These are phyloP conservation scores for Neurospora sp. DNA, from an alignment of 495 filamentous ascomycete genomes.

Conservation along the genomic window DNA sequence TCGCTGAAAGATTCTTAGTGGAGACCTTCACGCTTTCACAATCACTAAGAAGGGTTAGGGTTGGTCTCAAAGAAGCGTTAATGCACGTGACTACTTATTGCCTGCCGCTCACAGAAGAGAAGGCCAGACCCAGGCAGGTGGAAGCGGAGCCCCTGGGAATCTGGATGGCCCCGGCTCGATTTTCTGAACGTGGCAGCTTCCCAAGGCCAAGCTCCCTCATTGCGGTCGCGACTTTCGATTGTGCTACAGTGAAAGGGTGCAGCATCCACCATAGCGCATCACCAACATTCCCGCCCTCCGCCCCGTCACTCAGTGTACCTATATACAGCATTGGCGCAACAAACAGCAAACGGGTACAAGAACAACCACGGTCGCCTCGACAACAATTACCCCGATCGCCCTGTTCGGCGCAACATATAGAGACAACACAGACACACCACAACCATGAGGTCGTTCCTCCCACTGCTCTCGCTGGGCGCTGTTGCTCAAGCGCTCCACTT, in stretches of 20 bases:
- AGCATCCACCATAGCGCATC: neutral
- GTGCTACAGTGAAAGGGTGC: neutral
- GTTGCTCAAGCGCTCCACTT: constrained; percentile 79
- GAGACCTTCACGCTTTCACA: neutral
- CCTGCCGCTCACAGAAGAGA: neutral
- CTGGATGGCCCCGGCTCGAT: constrained; percentile 5
- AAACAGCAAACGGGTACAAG: neutral
- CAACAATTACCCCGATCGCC: neutral
- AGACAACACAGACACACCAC: neutral
- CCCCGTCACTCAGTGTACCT: neutral
- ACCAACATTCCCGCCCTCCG: neutral
- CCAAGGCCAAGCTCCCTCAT: constrained; percentile 1
- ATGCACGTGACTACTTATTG: neutral
- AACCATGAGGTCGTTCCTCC: constrained; percentile 42
- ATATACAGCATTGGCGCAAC: neutral
- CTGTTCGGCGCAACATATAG: neutral
- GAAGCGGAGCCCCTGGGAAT: too few relatives aligned
- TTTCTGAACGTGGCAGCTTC: constrained; percentile 42
- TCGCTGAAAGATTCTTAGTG: neutral
- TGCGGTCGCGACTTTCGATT: neutral
- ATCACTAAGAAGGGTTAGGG: neutral
- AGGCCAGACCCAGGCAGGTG: constrained; percentile 3
- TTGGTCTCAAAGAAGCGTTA: neutral
- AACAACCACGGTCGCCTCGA: neutral
- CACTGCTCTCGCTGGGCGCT: constrained; percentile 38